Evolutionary conservation across 2,329 filamentous ascomycete species (phyloP), one percentile per base, ranked within the genome.

Genomic region (Colletotrichum euphorbiae): DNA sequence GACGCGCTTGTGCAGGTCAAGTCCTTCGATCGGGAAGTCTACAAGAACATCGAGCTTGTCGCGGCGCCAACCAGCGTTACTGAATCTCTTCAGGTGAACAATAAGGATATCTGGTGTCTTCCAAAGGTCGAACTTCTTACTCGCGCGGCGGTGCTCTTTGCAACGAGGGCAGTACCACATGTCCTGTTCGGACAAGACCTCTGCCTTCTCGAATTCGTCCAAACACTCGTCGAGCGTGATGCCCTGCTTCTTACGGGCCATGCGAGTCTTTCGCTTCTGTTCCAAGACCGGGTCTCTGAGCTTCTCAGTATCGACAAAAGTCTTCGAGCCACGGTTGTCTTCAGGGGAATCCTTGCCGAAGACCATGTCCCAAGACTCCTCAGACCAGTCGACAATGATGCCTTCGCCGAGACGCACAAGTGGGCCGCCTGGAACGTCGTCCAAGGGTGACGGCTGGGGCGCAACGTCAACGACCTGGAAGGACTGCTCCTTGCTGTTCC

Each of bases 81-180:
- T 97, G 78, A 99, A 99, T 6, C 96, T 90, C 84, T 99, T 99
- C 56, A 99, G 85, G 76, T 99, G 96, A 70, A 98, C 91, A 48
- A 98, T 91, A 15, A 99, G 86, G 69, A 98, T 97, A 77, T 99
- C 96, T 0, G 96, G 96, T 2, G 93, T 91, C 76, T 95, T 98
- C 96, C 96, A 99, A 17, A 99, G 87, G 76, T 98, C 94, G 60
- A 99, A 93, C 75, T 96, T 98, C 83, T 99, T 99, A 80, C 91
- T 94, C 19, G 96, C 96, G 69, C 93, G 90, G 15, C 93, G 90
- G 74, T 97, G 91, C 74, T 97, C 93, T 78, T 98, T 98, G 85
- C 96, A 99, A 33, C 93, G 89, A 64, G 93, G 95, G 76, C 96
- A 99, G 77, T 97, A 98, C 96, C 96, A 99, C 69, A 93, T 95